Conservation (phyloP, 2,329 filamentous ascomycete genomes). For the Diaporthe destruens region DNA sequence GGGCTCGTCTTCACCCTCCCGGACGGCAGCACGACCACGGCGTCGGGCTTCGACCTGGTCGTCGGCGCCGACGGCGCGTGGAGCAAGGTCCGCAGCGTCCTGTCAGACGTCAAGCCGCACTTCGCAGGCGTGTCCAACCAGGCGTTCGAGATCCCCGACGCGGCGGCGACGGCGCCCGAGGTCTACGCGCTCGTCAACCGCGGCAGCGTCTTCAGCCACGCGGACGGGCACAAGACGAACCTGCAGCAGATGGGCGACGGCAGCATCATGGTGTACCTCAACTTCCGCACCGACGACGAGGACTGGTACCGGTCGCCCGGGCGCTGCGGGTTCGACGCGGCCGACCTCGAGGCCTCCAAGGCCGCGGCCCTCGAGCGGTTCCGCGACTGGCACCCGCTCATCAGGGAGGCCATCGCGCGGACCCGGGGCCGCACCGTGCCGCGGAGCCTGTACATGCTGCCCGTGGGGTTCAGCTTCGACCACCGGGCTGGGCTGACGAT, state of each 20-base stretch:
- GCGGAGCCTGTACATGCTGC: constrained; percentile 65
- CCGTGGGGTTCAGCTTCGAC: constrained; percentile 62
- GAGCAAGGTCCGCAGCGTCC: constrained; percentile 51
- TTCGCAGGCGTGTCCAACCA: constrained; percentile 61
- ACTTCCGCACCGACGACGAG: constrained; percentile 54
- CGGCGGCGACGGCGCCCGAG: constrained; percentile 56
- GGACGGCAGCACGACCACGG: constrained; percentile 46
- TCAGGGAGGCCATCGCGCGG: constrained; percentile 57
- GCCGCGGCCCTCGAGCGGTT: constrained; percentile 52
- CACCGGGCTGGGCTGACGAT: constrained; percentile 63
- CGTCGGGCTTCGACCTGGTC: constrained; percentile 55
- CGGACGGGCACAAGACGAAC: constrained; percentile 56
- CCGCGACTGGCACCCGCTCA: constrained; percentile 56
- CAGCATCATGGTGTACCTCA: constrained; percentile 56
- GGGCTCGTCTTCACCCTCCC: constrained; percentile 52
- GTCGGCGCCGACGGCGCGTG: constrained; percentile 54
- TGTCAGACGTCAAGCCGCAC: constrained; percentile 55
- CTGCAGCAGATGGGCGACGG: constrained; percentile 64
- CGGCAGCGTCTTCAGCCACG: constrained; percentile 60
- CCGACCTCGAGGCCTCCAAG: constrained; percentile 54
- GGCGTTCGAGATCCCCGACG: constrained; percentile 57
- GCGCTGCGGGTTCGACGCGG: constrained; percentile 59
- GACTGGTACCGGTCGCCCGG: constrained; percentile 50
- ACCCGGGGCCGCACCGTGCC: constrained; percentile 55
- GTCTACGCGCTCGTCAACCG: constrained; percentile 60